Evolutionary conservation across 2,329 filamentous ascomycete genomes (phyloP).

Genomic region (Coniella lustricola): DNA sequence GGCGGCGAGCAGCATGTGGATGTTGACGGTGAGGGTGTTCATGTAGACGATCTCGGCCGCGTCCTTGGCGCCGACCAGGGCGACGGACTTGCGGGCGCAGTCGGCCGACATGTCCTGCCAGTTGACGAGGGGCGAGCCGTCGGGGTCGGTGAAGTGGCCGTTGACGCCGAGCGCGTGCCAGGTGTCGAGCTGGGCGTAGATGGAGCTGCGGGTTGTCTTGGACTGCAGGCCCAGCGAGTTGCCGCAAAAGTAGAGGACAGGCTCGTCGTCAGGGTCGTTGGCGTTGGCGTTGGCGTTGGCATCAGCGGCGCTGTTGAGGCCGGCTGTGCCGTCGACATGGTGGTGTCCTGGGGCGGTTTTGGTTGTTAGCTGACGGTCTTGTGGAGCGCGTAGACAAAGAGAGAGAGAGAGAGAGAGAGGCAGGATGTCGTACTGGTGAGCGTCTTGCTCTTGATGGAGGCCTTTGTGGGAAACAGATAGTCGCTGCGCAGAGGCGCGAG

Average conservation of each 20-base stretch:
- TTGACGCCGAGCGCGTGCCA: constrained; percentile 82
- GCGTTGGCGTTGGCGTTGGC: neutral
- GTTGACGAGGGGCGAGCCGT: constrained; percentile 58
- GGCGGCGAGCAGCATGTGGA: constrained; percentile 76
- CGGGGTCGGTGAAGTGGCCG: constrained; percentile 69
- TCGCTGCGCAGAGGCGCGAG: constrained; percentile 56
- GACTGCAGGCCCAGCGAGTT: constrained; percentile 87
- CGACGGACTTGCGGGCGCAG: constrained; percentile 61
- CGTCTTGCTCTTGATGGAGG: constrained; percentile 59
- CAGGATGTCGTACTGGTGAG: constrained; percentile 28
- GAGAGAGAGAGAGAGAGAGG: neutral
- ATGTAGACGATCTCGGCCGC: constrained; percentile 75
- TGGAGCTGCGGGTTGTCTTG: constrained; percentile 54
- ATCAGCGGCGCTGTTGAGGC: neutral
- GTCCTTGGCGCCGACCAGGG: constrained; percentile 62
- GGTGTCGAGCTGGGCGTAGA: constrained; percentile 68
- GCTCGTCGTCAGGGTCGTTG: constrained; percentile 18
- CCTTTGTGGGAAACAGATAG: constrained; percentile 71
- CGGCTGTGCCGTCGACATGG: neutral
- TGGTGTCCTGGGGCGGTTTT: neutral
- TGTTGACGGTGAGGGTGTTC: constrained; percentile 76
- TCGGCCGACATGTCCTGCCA: constrained; percentile 78
- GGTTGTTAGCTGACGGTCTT: neutral
- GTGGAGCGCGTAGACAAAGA: no score
- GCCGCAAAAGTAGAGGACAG: constrained; percentile 72